These are phyloP conservation scores for Phytopythium vexans DNA, from an alignment of 352 stramenopile species.

Conservation along the genomic window DNA sequence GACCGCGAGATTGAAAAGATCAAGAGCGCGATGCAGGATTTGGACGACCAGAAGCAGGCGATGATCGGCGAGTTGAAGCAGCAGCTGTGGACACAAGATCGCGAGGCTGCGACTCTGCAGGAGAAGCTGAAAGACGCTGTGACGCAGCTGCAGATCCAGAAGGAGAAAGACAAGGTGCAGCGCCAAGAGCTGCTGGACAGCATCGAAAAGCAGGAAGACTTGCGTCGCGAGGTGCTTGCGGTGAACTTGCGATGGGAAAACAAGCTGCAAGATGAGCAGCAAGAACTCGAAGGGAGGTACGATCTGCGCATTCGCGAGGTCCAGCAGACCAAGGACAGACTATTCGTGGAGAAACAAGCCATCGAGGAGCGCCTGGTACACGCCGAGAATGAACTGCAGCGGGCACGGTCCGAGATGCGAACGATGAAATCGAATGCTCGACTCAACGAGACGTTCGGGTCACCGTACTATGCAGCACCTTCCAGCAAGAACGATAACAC, in stretches of 20 bases:
- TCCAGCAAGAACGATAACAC: not conserved
- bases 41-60: conserved; percentile 48
- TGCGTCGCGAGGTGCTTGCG: conserved; percentile 59
- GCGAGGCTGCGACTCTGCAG: conserved; percentile 36
- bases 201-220: conserved; percentile 56
- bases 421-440: conserved; percentile 39
- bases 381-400: conserved; percentile 61
- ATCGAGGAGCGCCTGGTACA: conserved; percentile 53
- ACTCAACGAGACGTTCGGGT: conserved; percentile 47
- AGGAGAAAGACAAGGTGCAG: conserved; percentile 62
- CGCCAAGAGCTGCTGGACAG: conserved; percentile 49
- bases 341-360: conserved; percentile 55
- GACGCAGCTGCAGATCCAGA: conserved; percentile 40
- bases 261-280: conserved; percentile 60
- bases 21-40: conserved; percentile 46
- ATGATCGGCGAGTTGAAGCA: conserved; percentile 44
- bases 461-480: conserved; percentile 13
- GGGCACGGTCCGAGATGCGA: conserved; percentile 45
- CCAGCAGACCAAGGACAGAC: conserved; percentile 48
- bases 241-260: conserved; percentile 70
- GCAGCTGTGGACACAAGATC: conserved; percentile 45
- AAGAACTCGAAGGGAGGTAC: conserved; percentile 38
- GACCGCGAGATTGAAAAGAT: conserved; percentile 51
- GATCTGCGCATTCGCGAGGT: conserved; percentile 53
- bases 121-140: conserved; percentile 47